These are phyloP conservation scores for Cordyceps militaris DNA, from an alignment of 2,329 filamentous ascomycete species.

Conservation along the genomic window DNA sequence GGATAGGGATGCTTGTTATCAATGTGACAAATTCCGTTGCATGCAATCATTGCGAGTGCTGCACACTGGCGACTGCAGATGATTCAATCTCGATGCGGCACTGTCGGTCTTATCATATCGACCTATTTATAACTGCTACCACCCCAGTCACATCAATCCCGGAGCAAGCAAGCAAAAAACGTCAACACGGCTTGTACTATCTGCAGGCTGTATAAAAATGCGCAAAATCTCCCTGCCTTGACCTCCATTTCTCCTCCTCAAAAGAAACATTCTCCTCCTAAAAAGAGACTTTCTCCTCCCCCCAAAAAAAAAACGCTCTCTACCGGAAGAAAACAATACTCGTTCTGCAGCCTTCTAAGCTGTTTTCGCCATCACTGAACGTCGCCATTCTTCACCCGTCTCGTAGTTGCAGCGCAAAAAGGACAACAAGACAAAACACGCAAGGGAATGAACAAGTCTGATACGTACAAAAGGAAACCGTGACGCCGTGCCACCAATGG, in stretches of 20 bases:
- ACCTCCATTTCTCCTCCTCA: too few relatives aligned
- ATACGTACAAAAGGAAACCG: neutral
- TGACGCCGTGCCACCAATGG: constrained; percentile 2
- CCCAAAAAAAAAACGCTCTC: neutral
- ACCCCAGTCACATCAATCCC: too few relatives aligned
- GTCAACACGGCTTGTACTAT: neutral
- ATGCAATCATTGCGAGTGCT: too few relatives aligned
- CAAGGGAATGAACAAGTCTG: neutral
- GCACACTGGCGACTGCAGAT: too few relatives aligned
- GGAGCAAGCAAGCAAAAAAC: neutral
- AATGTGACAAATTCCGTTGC: too few relatives aligned
- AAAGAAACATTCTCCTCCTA: too few relatives aligned
- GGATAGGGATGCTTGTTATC: too few relatives aligned
- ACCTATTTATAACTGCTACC: neutral
- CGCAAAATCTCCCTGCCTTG: neutral
- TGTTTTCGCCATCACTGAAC: neutral
- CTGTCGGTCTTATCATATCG: neutral
- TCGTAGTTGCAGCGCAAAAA: neutral
- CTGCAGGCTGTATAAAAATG: neutral
- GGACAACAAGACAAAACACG: neutral
- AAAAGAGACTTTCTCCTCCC: too few relatives aligned
- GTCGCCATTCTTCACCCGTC: neutral
- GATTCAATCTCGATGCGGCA: too few relatives aligned
- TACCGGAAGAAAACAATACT: neutral
- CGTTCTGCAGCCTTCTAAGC: neutral